phyloP scores from a whole-genome alignment of 441 rosid species.

The Erodium moschatum region DNA sequence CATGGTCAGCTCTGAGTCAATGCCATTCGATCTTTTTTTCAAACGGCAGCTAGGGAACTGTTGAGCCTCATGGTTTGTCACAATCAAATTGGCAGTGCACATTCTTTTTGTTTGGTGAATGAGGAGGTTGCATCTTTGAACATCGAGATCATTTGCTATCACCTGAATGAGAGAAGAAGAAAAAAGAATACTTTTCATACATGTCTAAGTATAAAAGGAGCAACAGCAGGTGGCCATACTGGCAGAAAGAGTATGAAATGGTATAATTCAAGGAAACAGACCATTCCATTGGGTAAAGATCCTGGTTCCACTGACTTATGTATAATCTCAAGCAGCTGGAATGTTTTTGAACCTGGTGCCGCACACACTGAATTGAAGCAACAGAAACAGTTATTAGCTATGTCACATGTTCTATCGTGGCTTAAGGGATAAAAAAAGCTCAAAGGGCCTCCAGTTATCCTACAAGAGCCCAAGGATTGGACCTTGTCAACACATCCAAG shows the following conservation, averaged over 20 bases:
- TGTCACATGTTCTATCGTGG: not conserved
- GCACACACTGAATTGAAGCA: constrained; percentile 66
- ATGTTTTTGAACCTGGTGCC: constrained; percentile 96
- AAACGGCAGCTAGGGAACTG: constrained; percentile 84
- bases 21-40: constrained; percentile 33
- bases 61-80: constrained; percentile 91
- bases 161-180: constrained; percentile 36
- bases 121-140: constrained; percentile 89
- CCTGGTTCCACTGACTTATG: constrained; percentile 60
- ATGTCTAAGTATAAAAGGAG: constrained; percentile 14
- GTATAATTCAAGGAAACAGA: constrained; percentile 23
- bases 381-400: constrained; percentile 6
- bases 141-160: constrained; percentile 88
- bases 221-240: not conserved
- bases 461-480: not conserved
- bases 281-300: constrained; percentile 63
- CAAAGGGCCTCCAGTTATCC: not conserved
- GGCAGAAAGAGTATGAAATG: constrained; percentile 7
- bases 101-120: constrained; percentile 96
- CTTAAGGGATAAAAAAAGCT: not conserved
- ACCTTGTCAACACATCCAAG: not conserved
- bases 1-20: constrained; percentile 27
- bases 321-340: constrained; percentile 85
- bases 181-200: constrained; percentile 15
- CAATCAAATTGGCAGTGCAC: constrained; percentile 89